Conservation (phyloP, 192 early-diverging fungal genomes). For the Backusella circina region DNA sequence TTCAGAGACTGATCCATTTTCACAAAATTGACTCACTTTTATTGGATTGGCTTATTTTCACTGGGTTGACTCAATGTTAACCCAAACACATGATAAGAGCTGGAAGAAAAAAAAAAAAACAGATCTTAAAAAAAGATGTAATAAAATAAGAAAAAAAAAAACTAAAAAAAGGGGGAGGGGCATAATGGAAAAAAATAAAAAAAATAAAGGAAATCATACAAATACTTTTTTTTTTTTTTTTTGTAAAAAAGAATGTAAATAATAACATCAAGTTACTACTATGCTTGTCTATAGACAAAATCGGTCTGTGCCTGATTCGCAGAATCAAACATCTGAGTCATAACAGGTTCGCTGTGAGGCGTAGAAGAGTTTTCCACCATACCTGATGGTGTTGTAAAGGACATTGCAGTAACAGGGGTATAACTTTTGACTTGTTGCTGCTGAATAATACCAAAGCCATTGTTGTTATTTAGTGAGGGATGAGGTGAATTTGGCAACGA, state of each 20-base stretch:
- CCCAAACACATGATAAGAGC: too few species aligned
- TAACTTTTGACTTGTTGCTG: slow-evolving; percentile 8
- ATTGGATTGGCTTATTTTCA: too few species aligned
- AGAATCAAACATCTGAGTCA: background rate
- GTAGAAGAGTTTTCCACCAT: slow-evolving; percentile 8
- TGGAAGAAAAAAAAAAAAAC: too few species aligned
- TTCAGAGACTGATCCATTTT: too few species aligned
- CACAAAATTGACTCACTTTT: too few species aligned
- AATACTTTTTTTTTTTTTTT: too few species aligned
- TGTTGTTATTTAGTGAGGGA: background rate
- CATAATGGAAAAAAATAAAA: too few species aligned
- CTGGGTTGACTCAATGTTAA: too few species aligned
- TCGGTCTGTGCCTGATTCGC: background rate
- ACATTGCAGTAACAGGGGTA: slow-evolving; percentile 7
- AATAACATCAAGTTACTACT: slow-evolving; percentile 2
- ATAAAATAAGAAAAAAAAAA: too few species aligned
- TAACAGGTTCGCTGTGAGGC: background rate
- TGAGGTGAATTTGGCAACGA: slow-evolving; percentile 9
- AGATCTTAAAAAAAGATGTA: too few species aligned
- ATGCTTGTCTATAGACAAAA: background rate
- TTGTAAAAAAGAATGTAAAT: background rate
- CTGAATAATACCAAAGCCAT: background rate
- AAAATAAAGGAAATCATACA: too few species aligned
- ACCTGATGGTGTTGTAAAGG: slow-evolving; percentile 14
- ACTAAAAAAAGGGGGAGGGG: too few species aligned